Evolutionary conservation across 352 stramenopile species (phyloP), one percentile per base, ranked within the genome.

Genomic region (Pythium chondricola): DNA sequence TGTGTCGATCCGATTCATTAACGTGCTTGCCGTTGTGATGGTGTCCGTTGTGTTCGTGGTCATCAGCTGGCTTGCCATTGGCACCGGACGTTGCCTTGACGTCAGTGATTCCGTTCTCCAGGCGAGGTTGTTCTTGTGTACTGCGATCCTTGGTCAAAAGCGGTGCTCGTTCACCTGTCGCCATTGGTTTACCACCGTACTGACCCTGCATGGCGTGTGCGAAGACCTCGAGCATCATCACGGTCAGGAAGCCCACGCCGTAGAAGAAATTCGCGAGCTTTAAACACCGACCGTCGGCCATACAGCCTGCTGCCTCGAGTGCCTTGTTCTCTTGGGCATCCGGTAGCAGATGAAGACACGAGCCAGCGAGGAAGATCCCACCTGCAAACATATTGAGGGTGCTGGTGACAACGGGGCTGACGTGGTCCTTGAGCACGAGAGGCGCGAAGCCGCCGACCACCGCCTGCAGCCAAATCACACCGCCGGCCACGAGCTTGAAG

Each of bases 201-300:
- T 53, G 29, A 20, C 66, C 68, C 46, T 89, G 74, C 36, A 86
- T 48, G 8, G 73, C 36, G 46, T 90, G 78, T 6, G 78, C 81
- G 38, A 82, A 42, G 10, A 87, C 74, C 36, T 93, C 81, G 17
- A 93, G 55, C 11, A 93, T 44, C 52, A 93, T 55, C 24, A 93
- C 71, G 42, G 87, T 44, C 32, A 90, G 57, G 43, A 93, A 93
- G 33, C 81, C 81, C 36, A 70, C 53, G 27, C 67, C 76, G 45
- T 86, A 93, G 45, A 93, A 88, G 51, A 90, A 85, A 65, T 88
- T 85, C 39, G 78, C 72, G 59, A 77, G 83, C 52, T 79, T 67
- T 43, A 93, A 83, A 56, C 78, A 90, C 49, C 69, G 71, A 41
- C 52, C 63, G 38, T 65, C 52, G 7, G 50, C 43, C 0, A 75